phyloP scores from a whole-genome alignment of 1,284 basidiomycete species.

The Bjerkandera adusta region DNA sequence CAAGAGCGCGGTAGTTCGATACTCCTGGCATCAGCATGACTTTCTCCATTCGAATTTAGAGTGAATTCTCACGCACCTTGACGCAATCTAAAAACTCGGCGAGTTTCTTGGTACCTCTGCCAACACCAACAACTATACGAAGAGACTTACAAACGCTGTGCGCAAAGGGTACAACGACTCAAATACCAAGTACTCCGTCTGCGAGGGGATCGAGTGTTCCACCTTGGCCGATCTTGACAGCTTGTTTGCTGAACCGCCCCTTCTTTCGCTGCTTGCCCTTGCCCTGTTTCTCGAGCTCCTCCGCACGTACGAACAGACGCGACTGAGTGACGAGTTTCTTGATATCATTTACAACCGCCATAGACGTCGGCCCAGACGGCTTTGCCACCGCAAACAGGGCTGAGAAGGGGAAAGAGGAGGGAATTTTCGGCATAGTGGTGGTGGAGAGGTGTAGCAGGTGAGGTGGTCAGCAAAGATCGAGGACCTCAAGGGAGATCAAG shows the following conservation, averaged over 20 bases:
- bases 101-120: slow-evolving; percentile 89
- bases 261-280: slow-evolving; percentile 33
- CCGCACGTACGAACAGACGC: slow-evolving; percentile 70
- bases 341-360: slow-evolving; percentile 87
- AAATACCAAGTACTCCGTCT: slow-evolving; percentile 82
- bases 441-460: neutral
- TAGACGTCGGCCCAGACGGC: slow-evolving; percentile 87
- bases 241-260: slow-evolving; percentile 31
- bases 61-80: slow-evolving; percentile 57
- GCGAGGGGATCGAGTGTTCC: slow-evolving; percentile 97
- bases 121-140: slow-evolving; percentile 81
- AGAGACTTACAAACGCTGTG: slow-evolving; percentile 14
- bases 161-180: slow-evolving; percentile 8
- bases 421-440: slow-evolving; percentile 63
- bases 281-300: slow-evolving; percentile 54
- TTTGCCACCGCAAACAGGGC: slow-evolving; percentile 85
- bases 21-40: slow-evolving; percentile 60
- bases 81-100: slow-evolving; percentile 85
- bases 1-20: slow-evolving; percentile 86
- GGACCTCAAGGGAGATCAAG: no score
- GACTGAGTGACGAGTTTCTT: slow-evolving; percentile 82
- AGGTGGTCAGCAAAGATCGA: neutral
- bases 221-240: slow-evolving; percentile 85
- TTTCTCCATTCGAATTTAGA: slow-evolving; percentile 1
- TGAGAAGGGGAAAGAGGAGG: slow-evolving; percentile 61